phyloP scores from a whole-genome alignment of 108 stramenopile genomes.

The Pseudonitzschia delicatissima region DNA sequence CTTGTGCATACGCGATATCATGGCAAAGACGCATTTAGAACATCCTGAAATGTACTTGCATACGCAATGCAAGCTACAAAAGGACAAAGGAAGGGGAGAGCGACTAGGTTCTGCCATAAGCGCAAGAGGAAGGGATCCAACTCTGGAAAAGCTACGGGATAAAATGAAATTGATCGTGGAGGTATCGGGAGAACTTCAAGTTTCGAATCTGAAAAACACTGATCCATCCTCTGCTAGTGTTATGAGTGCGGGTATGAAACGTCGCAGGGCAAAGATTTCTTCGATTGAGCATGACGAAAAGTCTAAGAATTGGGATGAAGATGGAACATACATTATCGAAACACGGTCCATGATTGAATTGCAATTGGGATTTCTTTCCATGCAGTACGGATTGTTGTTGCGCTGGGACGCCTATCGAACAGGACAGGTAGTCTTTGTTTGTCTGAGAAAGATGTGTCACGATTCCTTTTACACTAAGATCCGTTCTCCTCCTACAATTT shows the following conservation, averaged over 20 bases:
- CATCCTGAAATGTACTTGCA: conserved; percentile 38
- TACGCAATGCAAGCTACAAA: conserved; percentile 42
- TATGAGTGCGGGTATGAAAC: conserved; percentile 35
- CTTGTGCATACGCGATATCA: neutral
- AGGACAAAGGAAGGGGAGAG: conserved; percentile 61
- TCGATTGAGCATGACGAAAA: neutral
- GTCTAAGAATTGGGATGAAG: neutral
- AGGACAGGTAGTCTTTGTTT: conserved; percentile 40
- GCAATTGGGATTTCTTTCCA: conserved; percentile 55
- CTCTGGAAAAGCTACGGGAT: conserved; percentile 46
- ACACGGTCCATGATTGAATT: conserved; percentile 57
- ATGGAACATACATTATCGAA: conserved; percentile 30
- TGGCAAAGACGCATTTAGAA: conserved; percentile 9
- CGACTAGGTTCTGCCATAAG: conserved; percentile 32
- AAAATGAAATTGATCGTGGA: conserved; percentile 51
- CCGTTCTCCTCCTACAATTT: neutral
- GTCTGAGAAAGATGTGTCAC: conserved; percentile 63
- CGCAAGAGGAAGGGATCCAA: conserved; percentile 30
- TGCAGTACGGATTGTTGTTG: conserved; percentile 59
- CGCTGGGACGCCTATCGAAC: conserved; percentile 44
- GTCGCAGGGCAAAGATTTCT: conserved; percentile 34
- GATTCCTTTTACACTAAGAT: conserved; percentile 51
- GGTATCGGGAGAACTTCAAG: conserved; percentile 23
- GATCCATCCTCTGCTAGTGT: neutral
- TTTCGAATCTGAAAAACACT: neutral